phyloP scores from a whole-genome alignment of 768 basidiomycete species.

The Mycena filopes region DNA sequence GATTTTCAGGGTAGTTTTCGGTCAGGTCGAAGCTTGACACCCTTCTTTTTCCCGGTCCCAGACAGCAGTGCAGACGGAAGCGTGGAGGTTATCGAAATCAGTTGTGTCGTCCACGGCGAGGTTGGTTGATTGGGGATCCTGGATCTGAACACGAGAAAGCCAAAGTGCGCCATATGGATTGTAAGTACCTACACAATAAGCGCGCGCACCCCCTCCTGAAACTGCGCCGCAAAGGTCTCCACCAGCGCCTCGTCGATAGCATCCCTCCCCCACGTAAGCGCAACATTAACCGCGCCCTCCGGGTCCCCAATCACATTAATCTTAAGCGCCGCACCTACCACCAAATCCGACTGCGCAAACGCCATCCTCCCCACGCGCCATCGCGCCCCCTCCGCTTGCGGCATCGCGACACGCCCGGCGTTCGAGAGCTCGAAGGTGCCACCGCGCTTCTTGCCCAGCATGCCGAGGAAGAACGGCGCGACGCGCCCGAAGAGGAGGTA shows the following conservation, averaged over 20 bases:
- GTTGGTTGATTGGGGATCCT: no score
- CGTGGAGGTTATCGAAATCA: no score
- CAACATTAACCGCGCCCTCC: slow-evolving; percentile 37
- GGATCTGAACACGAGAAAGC: no score
- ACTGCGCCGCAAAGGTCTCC: slow-evolving; percentile 36
- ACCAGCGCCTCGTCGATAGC: slow-evolving; percentile 35
- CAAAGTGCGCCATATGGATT: no score
- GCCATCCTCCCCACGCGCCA: slow-evolving; percentile 39
- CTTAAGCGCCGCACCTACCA: slow-evolving; percentile 43
- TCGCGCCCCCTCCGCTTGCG: background rate
- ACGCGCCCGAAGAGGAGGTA: slow-evolving; percentile 46
- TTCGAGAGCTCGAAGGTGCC: slow-evolving; percentile 52
- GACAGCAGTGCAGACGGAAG: no score
- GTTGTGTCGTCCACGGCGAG: no score
- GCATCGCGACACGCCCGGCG: slow-evolving; percentile 41
- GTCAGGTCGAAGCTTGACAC: no score
- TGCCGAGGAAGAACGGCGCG: slow-evolving; percentile 41
- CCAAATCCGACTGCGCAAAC: slow-evolving; percentile 44
- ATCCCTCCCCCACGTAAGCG: slow-evolving; percentile 37
- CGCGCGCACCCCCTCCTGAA: slow-evolving; percentile 25
- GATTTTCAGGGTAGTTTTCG: no score
- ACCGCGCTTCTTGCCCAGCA: slow-evolving; percentile 48
- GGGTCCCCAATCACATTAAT: slow-evolving; percentile 42
- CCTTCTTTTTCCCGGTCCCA: no score
- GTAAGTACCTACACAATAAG: slow-evolving; percentile 15